Evolutionary conservation across 768 basidiomycete genomes (phyloP), one percentile per base, ranked within the genome.

Genomic region (button mushroom (Agaricus bisporus)): DNA sequence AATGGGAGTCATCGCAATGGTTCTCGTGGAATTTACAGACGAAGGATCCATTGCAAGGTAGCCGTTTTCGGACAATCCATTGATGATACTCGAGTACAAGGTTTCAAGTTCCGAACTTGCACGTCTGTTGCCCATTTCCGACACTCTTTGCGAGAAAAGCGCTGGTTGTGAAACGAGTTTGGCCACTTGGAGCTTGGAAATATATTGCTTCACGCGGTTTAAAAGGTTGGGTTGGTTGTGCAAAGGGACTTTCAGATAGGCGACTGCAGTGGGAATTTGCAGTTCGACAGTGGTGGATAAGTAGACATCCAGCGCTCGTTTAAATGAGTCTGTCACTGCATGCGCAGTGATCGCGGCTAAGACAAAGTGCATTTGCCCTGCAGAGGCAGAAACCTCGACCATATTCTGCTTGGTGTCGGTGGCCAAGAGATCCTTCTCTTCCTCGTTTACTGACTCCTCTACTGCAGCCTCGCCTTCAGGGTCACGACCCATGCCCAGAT

Each of bases 331-430:
- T 28, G 71, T 66, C 63, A 82, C 75, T 4, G 84, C 83, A 63
- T 81, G 69, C 14, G 89, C 89, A 18, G 80, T 70, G n/a, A 81
- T 67, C 5, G 73, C 81, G 10, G 73, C 73, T 29, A 85, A 70
- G 22, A 86, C 66, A 29, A 83, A 56, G 1, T 69, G 60, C 29
- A 66, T 61, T n/a, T 67, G 70, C 36, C 68, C 72, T 48, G 58
- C 71, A 56, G 56, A 58, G 54, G 47, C 55, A 20, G 52, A 20
- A 28, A 38, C 17, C 1, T 32, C 61, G 35, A 51, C 36, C 28
- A 28, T 47, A 36, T 51, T 47, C 3, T 58, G 53, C 36, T 58
- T 56, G 20, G 59, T 43, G 17, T 66, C 64, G 64, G 53, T 61
- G 49, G 54, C 65, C 52, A 50, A 56, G 48, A 44, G 57, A 49